These are phyloP conservation scores for Sicyos edulis DNA, from an alignment of 306 rosid genomes.

Conservation along the genomic window DNA sequence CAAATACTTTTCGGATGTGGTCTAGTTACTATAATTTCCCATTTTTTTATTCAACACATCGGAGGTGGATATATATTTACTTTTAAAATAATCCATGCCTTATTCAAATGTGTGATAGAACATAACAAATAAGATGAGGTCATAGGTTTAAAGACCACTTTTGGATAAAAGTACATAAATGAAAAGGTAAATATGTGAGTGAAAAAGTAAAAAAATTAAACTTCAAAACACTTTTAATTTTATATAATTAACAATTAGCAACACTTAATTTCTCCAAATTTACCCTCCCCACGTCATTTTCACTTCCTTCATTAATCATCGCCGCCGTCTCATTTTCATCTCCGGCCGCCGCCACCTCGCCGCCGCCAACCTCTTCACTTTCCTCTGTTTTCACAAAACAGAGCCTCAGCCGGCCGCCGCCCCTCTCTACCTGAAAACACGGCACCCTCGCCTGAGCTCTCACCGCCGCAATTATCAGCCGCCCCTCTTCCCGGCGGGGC, in stretches of 20 bases:
- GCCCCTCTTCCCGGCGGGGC: slow-evolving; percentile 74
- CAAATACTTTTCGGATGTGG: no score
- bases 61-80: background rate
- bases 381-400: slow-evolving; percentile 32
- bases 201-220: background rate
- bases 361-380: slow-evolving; percentile 27
- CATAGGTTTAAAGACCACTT: background rate
- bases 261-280: slow-evolving; percentile 1
- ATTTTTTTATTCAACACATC: no score
- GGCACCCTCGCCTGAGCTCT: slow-evolving; percentile 37
- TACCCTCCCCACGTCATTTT: background rate
- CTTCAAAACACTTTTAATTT: background rate
- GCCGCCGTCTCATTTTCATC: background rate
- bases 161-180: background rate
- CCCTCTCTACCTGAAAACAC: slow-evolving; percentile 59
- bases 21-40: no score
- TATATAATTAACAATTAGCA: background rate
- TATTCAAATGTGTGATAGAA: background rate
- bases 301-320: background rate
- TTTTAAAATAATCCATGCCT: background rate
- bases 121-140: background rate
- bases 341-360: slow-evolving; percentile 11
- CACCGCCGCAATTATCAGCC: slow-evolving; percentile 59
- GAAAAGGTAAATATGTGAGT: background rate
- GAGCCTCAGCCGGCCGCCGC: slow-evolving; percentile 82